phyloP scores from a whole-genome alignment of 768 basidiomycete species.

The Boletus speciosus region DNA sequence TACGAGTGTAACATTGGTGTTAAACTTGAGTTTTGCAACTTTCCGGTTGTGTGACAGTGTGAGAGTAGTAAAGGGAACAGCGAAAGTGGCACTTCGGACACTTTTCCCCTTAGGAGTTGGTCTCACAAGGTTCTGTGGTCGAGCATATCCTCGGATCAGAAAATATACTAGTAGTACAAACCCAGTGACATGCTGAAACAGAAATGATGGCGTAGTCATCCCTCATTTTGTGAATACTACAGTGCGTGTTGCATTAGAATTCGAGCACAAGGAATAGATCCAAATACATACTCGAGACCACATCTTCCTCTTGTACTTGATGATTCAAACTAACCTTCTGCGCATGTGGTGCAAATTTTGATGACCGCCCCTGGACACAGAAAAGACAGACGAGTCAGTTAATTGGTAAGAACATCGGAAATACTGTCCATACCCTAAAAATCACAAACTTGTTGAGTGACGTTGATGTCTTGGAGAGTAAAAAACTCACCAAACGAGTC shows the following conservation, averaged over 20 bases:
- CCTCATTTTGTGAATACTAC: conserved; percentile 33
- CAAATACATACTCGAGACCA: conserved; percentile 72
- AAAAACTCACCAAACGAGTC: conserved; percentile 76
- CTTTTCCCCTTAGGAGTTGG: not conserved
- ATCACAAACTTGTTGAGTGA: conserved; percentile 3
- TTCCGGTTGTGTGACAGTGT: too few species aligned
- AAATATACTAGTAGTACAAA: not conserved
- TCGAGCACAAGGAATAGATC: not conserved
- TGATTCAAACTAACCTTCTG: conserved; percentile 89
- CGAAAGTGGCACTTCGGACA: not conserved
- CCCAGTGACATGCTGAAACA: not conserved
- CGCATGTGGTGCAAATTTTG: conserved; percentile 89
- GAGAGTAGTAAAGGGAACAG: too few species aligned
- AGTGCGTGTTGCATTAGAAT: not conserved
- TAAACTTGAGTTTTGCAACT: too few species aligned
- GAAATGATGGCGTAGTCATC: not conserved
- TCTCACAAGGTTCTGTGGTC: not conserved
- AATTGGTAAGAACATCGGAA: not conserved
- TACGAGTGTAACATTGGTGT: too few species aligned
- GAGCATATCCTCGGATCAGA: not conserved
- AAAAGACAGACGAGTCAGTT: not conserved
- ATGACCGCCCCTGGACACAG: conserved; percentile 73
- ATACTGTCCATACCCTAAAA: conserved; percentile 24
- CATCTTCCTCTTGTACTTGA: conserved; percentile 83
- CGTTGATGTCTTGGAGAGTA: not conserved